Evolutionary conservation across 768 basidiomycete species (phyloP).

Genomic region (Mycena capillaripes): DNA sequence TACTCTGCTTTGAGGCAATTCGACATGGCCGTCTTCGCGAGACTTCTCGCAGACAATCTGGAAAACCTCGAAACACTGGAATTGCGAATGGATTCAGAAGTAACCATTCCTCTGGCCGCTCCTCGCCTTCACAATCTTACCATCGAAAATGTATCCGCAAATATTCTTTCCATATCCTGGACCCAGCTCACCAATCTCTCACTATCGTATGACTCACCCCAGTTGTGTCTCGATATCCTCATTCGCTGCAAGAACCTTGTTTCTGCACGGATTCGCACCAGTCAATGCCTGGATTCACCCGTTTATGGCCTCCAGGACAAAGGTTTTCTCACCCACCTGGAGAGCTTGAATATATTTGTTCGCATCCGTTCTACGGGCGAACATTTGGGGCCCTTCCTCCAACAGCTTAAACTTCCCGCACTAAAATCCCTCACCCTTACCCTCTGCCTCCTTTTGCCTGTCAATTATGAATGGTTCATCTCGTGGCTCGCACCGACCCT

Average conservation of each 20-base stretch:
- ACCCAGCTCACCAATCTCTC: slow-evolving; percentile 1
- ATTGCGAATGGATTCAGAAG: not conserved
- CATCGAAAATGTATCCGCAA: not conserved
- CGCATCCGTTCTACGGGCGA: not conserved
- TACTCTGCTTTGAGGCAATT: not conserved
- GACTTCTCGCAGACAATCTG: not conserved
- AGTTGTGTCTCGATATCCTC: slow-evolving; percentile 19
- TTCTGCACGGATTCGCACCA: not conserved
- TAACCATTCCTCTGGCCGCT: not conserved
- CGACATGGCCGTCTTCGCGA: not conserved
- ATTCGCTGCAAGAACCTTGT: slow-evolving; percentile 17
- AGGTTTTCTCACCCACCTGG: not conserved
- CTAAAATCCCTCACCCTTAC: slow-evolving; percentile 9
- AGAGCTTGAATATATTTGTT: not conserved
- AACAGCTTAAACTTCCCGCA: not conserved
- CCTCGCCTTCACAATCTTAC: slow-evolving; percentile 12
- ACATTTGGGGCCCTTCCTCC: slow-evolving; percentile 18
- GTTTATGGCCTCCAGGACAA: too few relatives aligned
- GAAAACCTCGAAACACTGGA: not conserved
- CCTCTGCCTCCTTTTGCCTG: not conserved
- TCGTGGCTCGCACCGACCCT: not conserved
- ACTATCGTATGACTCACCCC: slow-evolving; percentile 2
- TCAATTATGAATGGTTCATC: not conserved
- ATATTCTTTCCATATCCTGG: slow-evolving; percentile 17
- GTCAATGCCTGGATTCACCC: not conserved